Conservation (phyloP, 2,329 filamentous ascomycete genomes). For the Talaromyces rugulosus region DNA sequence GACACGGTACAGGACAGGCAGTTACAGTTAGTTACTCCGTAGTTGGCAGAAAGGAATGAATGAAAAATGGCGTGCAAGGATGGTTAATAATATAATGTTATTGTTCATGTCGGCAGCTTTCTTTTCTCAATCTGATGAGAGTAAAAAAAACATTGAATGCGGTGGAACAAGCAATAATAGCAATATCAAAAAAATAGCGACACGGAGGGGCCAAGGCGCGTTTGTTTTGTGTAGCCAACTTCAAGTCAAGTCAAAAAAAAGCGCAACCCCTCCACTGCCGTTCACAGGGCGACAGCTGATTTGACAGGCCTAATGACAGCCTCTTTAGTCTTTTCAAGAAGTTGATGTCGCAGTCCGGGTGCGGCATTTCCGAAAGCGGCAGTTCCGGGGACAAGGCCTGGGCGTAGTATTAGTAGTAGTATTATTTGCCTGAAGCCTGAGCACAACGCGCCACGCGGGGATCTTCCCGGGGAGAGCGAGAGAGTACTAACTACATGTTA, state of each 20-base stretch:
- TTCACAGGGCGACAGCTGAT: background rate
- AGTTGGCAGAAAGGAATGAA: background rate
- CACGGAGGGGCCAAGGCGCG: no score
- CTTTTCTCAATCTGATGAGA: background rate
- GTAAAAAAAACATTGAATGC: background rate
- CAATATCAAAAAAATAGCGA: no score
- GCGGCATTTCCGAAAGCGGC: background rate
- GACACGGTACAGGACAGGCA: background rate
- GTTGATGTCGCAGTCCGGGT: background rate
- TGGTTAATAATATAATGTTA: no score
- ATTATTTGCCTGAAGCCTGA: background rate
- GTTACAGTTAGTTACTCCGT: background rate
- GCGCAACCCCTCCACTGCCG: background rate
- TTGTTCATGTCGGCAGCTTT: background rate
- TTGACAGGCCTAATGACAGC: background rate
- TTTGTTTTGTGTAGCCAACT: no score
- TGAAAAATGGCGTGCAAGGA: background rate
- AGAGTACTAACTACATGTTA: no score
- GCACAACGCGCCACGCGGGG: background rate
- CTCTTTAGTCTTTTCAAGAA: background rate
- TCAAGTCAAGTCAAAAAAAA: background rate
- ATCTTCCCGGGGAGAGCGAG: background rate
- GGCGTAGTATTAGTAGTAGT: background rate
- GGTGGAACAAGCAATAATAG: background rate
- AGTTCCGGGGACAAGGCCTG: conserved; percentile 3